Percentiles rank a stretch among this genome's conserved stretches.
Evolutionary conservation across 441 rosid genomes (phyloP).

Genomic region (Corymbia calophylla): DNA sequence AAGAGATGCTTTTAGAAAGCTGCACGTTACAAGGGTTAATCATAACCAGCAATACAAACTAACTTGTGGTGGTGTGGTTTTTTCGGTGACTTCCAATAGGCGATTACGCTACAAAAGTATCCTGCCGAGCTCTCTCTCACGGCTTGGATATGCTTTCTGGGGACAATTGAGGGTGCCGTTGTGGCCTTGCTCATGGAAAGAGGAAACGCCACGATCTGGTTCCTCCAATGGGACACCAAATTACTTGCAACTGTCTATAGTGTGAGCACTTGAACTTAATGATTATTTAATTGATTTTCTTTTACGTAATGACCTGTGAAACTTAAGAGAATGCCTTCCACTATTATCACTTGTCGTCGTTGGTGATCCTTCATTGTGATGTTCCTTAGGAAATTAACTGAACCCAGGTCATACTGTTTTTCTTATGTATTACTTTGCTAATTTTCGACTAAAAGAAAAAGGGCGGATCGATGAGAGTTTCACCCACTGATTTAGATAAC

Average conservation of each 20-base stretch:
- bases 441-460: not conserved
- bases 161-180: not conserved
- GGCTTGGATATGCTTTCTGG: not conserved
- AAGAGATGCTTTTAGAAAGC: not conserved
- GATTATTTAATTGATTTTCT: not conserved
- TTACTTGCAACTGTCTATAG: constrained; percentile 67
- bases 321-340: not conserved
- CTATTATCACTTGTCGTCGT: not conserved
- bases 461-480: not conserved
- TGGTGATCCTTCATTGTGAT: not conserved
- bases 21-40: not conserved
- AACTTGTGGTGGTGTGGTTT: not conserved
- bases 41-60: too few relatives aligned
- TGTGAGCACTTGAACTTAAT: constrained; percentile 37
- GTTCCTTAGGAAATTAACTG: not conserved
- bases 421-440: not conserved
- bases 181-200: not conserved
- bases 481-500: fast-evolving
- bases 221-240: constrained; percentile 68
- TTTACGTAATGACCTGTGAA: not conserved
- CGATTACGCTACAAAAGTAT: not conserved
- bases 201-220: constrained; percentile 38
- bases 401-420: not conserved
- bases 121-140: constrained; percentile 5
- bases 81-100: not conserved